Conservation (phyloP, 148 eudicot genomes). For the Vaccinium corymbosum region DNA sequence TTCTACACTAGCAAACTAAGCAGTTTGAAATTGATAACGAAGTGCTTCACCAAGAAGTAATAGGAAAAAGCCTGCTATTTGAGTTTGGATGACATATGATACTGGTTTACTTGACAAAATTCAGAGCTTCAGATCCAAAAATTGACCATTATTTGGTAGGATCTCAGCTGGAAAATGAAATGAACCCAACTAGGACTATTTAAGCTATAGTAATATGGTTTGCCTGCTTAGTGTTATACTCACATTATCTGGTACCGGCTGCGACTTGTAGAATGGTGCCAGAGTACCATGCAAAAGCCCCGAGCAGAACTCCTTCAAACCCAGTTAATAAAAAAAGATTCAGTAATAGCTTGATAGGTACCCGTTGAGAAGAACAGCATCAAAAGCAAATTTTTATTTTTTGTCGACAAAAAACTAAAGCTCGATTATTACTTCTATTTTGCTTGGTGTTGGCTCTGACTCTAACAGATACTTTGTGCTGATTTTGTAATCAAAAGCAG, state of each 20-base stretch:
- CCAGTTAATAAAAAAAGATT: constrained; percentile 13
- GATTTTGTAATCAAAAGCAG: constrained; percentile 79
- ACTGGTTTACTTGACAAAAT: background rate
- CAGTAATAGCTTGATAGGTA: constrained; percentile 1
- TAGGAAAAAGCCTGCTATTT: background rate
- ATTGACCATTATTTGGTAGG: background rate
- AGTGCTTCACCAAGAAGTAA: background rate
- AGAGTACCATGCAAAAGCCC: constrained; percentile 53
- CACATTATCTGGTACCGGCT: constrained; percentile 76
- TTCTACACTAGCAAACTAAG: background rate
- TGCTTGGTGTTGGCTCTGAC: constrained; percentile 54
- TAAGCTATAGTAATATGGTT: background rate
- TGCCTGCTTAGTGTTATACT: constrained; percentile 23
- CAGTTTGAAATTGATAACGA: background rate
- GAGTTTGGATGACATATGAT: background rate
- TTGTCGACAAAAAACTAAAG: background rate
- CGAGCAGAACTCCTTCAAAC: constrained; percentile 73
- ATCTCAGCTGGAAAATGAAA: background rate
- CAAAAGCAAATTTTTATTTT: no score
- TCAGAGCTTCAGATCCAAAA: background rate
- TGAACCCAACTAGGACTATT: background rate
- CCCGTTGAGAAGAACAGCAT: constrained; percentile 1
- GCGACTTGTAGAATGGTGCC: constrained; percentile 69
- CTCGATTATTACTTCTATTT: constrained; percentile 50
- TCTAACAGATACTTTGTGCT: constrained; percentile 79